Base-by-base conservation (phyloP, 2,329 filamentous ascomycete species). In the Botryotinia calthae region DNA sequence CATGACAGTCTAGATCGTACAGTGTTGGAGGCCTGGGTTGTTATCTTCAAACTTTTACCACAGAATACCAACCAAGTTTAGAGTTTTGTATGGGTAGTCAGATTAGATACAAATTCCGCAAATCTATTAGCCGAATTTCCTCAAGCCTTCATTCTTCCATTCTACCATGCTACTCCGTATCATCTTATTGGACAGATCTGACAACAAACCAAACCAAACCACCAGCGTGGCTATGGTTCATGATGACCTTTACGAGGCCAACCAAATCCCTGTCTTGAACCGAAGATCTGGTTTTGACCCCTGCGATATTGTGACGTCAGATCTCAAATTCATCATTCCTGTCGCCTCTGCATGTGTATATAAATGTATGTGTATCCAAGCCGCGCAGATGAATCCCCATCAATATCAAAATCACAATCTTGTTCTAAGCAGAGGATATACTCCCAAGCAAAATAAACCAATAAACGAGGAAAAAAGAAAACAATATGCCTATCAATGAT, bases 401-500 rank as follows among this genome's bases (percentile, higher is more conserved):
- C n/a, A 56, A 4, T 56, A 56, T 56, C n/a, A 31, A 18, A 28
- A 2, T 1, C 28, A 56, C 2, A 56, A 56, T 56, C n/a, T 56
- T 28, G 16, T 28, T 28, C 9, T 7, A 28, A 56, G 9, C n/a
- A 9, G 14, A 18, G n/a, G 10, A 65, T 25, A 14, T 22, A 28
- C 8, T 31, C 10, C 2, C 22, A 25, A 66, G 9, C 6, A 34
- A 16, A 28, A 8, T 2, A 66, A 16, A 28, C 14, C 20, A 44
- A 31, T 6, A 48, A 34, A 48, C n/a, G 16, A 20, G 20, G 10
- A 31, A 48, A 37, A 34, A n/a, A n/a, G 22, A 18, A 42, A 22
- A 2, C 8, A 68, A 54, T 12, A 70, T 63, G 56, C 56, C 56
- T 28, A 56, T 71, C 42, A 73, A 68, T 34, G 72, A 75, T 61